Evolutionary conservation across 352 stramenopile species (phyloP).

Genomic region (Globisporangium heterothallicum): DNA sequence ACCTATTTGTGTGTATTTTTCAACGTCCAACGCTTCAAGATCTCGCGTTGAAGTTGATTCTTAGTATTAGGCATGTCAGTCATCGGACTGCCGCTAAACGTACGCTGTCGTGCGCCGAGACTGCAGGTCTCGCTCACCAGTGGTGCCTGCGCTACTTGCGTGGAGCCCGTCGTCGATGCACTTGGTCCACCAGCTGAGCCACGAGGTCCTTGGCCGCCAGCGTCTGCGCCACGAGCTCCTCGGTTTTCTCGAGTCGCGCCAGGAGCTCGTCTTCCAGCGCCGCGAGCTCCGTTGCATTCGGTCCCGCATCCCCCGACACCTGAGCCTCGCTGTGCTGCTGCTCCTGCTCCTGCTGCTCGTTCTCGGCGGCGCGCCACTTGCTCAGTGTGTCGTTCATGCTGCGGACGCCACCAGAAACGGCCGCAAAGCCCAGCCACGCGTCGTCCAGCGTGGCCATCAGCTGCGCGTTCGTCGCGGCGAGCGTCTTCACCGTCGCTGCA

Average conservation of each 20-base stretch:
- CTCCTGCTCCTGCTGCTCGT: not conserved
- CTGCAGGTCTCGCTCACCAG: too few species aligned
- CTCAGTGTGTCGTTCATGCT: constrained; percentile 14
- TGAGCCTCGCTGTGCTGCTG: constrained; percentile 4
- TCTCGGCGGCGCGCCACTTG: not conserved
- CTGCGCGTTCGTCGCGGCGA: constrained; percentile 17
- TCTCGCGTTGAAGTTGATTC: too few species aligned
- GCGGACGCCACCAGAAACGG: constrained; percentile 22
- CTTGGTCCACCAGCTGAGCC: constrained; percentile 18
- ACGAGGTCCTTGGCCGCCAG: constrained; percentile 18
- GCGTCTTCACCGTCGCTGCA: not conserved
- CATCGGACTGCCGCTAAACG: too few species aligned
- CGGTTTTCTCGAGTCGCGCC: constrained; percentile 17
- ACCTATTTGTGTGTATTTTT: too few species aligned
- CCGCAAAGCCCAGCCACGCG: constrained; percentile 30
- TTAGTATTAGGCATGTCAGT: too few species aligned
- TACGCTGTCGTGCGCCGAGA: too few species aligned
- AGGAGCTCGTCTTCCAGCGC: constrained; percentile 19
- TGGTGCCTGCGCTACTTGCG: too few species aligned
- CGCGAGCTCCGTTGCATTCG: constrained; percentile 4
- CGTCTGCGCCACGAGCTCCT: constrained; percentile 25
- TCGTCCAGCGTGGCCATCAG: constrained; percentile 26
- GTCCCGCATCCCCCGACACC: not conserved
- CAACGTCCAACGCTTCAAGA: too few species aligned
- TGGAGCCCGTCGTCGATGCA: too few species aligned